Conservation (phyloP, 345 rosid species). For the Combretum micranthum region DNA sequence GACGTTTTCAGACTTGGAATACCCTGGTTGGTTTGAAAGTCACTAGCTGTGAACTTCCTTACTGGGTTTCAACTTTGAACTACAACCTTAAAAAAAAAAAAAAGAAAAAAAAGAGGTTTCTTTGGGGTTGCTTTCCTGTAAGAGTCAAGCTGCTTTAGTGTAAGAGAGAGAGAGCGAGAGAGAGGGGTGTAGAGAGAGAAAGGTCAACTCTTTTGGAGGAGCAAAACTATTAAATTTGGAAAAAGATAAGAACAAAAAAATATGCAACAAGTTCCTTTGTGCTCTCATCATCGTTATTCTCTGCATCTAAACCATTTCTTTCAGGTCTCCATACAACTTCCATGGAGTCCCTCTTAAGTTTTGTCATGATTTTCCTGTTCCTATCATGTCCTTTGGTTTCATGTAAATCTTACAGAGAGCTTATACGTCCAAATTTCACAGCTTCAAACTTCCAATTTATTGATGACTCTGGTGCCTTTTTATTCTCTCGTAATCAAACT, state of each 20-base stretch:
- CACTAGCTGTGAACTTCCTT: too few relatives aligned
- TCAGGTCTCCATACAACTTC: conserved; percentile 10
- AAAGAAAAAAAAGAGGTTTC: too few relatives aligned
- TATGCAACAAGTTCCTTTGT: conserved; percentile 13
- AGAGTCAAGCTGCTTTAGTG: too few relatives aligned
- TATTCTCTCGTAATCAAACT: conserved; percentile 43
- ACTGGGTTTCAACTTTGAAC: too few relatives aligned
- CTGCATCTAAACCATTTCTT: conserved; percentile 3
- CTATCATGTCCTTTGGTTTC: conserved; percentile 31
- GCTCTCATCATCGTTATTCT: conserved; percentile 7
- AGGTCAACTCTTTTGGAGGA: conserved; percentile 23
- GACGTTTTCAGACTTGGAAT: too few relatives aligned
- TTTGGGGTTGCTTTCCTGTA: too few relatives aligned
- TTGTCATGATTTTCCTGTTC: conserved; percentile 31
- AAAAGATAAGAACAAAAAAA: conserved; percentile 10
- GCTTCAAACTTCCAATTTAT: conserved; percentile 50
- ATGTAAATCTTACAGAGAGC: conserved; percentile 31
- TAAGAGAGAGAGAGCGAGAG: not conserved
- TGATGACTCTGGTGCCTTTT: conserved; percentile 50
- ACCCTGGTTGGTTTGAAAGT: too few relatives aligned
- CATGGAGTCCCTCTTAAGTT: conserved; percentile 39
- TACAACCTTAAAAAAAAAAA: too few relatives aligned
- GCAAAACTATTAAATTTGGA: not conserved
- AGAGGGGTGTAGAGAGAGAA: conserved; percentile 6
- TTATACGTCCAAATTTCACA: conserved; percentile 54